These are phyloP conservation scores for Paramecium primaurelia DNA, from an alignment of 73 alveolate species.

Conservation along the genomic window DNA sequence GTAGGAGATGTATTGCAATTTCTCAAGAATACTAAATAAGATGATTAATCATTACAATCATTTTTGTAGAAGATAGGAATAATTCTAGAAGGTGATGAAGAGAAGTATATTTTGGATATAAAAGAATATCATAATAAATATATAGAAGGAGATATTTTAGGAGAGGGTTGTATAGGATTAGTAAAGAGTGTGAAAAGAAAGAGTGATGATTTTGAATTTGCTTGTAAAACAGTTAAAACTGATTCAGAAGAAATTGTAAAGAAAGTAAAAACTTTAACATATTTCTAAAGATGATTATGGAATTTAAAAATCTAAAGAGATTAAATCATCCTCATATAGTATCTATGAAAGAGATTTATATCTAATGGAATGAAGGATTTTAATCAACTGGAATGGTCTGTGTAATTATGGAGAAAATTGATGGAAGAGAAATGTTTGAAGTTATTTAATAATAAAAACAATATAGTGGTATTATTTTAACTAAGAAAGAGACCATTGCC, in stretches of 20 bases:
- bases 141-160: conserved; percentile 47
- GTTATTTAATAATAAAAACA: conserved; percentile 51
- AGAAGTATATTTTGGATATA: background rate
- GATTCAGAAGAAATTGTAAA: conserved; percentile 55
- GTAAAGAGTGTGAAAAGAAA: conserved; percentile 49
- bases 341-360: conserved; percentile 35
- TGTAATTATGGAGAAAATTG: conserved; percentile 49
- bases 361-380: conserved; percentile 49
- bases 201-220: conserved; percentile 50
- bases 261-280: background rate
- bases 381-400: conserved; percentile 50
- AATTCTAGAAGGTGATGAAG: background rate
- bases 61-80: background rate
- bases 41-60: background rate
- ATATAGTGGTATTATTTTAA: conserved; percentile 44
- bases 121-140: background rate
- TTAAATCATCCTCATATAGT: conserved; percentile 56
- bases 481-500: conserved; percentile 21
- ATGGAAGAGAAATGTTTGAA: conserved; percentile 61
- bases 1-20: background rate
- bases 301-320: conserved; percentile 42
- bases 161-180: conserved; percentile 62
- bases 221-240: conserved; percentile 55
- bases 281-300: conserved; percentile 45
- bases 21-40: background rate